Evolutionary conservation across 345 rosid species (phyloP).

Genomic region (Heritiera littoralis): DNA sequence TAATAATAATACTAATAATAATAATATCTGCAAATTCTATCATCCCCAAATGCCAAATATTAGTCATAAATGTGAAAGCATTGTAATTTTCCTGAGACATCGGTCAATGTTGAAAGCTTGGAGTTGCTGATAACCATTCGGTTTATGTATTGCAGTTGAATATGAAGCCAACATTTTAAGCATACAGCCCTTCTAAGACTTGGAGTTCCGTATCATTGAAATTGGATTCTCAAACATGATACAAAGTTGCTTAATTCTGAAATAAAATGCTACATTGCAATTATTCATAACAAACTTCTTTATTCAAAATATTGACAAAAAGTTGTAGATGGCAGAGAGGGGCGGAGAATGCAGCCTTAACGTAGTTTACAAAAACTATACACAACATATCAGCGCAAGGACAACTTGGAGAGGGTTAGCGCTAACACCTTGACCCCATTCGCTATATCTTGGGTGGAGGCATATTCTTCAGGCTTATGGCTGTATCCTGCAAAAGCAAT

Average conservation of each 20-base stretch:
- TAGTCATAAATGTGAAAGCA: too few species aligned
- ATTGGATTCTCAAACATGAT: not conserved
- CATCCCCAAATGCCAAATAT: too few species aligned
- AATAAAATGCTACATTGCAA: not conserved
- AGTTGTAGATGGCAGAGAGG: not conserved
- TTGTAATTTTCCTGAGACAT: not conserved
- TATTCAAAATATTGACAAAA: slow-evolving; percentile 4
- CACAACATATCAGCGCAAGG: slow-evolving; percentile 34
- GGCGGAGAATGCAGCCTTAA: not conserved
- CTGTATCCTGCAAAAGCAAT: slow-evolving; percentile 73
- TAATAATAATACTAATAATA: too few species aligned
- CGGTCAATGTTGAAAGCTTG: not conserved
- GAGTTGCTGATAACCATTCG: too few species aligned
- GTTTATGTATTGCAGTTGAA: too few species aligned
- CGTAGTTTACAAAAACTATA: not conserved
- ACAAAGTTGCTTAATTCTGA: not conserved
- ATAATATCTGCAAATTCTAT: too few species aligned
- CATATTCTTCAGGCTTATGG: slow-evolving; percentile 90
- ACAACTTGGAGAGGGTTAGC: slow-evolving; percentile 71
- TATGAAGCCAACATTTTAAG: not conserved
- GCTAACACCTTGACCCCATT: slow-evolving; percentile 88
- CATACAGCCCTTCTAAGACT: not conserved
- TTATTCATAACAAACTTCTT: slow-evolving; percentile 11
- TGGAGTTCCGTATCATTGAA: not conserved
- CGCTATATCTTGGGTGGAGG: slow-evolving; percentile 61